These are phyloP conservation scores for Lipomyces starkeyi DNA, from an alignment of 805 yeast genomes.

Conservation along the genomic window DNA sequence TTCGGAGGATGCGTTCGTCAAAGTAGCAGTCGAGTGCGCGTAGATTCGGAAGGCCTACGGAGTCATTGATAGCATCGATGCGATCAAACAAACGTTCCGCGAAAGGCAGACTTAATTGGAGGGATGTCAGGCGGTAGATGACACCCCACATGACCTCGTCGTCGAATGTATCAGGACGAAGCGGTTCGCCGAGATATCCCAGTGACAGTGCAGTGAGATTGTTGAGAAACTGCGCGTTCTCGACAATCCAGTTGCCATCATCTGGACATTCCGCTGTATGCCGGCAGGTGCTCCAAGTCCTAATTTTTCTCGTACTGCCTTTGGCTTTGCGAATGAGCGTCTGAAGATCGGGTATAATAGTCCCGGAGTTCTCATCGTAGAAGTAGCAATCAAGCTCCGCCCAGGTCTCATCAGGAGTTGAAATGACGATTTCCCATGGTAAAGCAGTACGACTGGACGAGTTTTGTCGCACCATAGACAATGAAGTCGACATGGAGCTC, in stretches of 20 bases:
- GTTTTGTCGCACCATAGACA: neutral
- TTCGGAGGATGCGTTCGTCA: conserved; percentile 1
- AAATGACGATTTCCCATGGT: neutral
- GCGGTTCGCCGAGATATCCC: neutral
- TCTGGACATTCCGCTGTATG: conserved; percentile 1
- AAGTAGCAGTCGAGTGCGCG: neutral
- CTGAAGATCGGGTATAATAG: neutral
- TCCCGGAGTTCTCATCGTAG: neutral
- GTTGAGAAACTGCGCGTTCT: neutral
- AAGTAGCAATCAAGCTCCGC: conserved; percentile 1
- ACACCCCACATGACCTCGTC: neutral
- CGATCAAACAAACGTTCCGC: conserved; percentile 1
- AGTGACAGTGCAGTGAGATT: neutral
- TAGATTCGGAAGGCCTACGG: neutral
- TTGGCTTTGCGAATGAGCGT: conserved; percentile 1
- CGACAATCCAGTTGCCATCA: conserved; percentile 1
- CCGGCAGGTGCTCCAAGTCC: neutral
- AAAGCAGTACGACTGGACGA: neutral
- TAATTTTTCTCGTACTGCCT: neutral
- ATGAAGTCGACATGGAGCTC: neutral
- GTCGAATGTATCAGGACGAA: neutral
- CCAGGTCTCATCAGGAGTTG: conserved; percentile 1
- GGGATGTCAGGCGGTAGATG: neutral
- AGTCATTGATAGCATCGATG: neutral
- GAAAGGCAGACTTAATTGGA: neutral